Percentiles rank a stretch among this genome's conserved stretches.
These are phyloP conservation scores for Leccinum uliginosum DNA, from an alignment of 768 basidiomycete species.

Conservation along the genomic window DNA sequence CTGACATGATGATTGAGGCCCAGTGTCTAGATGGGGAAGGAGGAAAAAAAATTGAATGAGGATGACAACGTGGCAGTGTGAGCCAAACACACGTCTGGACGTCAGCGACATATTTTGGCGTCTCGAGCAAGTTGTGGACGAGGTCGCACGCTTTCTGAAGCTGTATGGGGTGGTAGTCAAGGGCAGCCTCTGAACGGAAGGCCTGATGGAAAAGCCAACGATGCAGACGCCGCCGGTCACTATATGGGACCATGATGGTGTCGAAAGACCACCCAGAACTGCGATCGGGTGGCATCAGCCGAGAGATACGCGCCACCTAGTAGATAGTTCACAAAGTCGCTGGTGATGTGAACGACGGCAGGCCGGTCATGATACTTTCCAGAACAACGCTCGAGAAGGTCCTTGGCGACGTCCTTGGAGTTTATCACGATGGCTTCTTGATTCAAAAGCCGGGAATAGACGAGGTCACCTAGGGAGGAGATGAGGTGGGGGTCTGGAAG, in stretches of 20 bases:
- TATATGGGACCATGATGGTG: constrained; percentile 25
- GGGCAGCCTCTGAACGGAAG: constrained; percentile 19
- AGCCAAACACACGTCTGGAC: constrained; percentile 22
- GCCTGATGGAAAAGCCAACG: constrained; percentile 27
- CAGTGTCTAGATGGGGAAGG: constrained; percentile 16
- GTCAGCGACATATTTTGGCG: constrained; percentile 16
- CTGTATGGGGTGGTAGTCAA: constrained; percentile 20
- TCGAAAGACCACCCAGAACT: constrained; percentile 31
- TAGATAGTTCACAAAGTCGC: constrained; percentile 25
- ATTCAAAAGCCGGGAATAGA: constrained; percentile 36
- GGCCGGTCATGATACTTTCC: constrained; percentile 44
- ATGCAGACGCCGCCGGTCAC: constrained; percentile 28
- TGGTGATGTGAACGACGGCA: constrained; percentile 22
- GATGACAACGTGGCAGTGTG: background rate
- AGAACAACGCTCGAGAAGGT: constrained; percentile 44
- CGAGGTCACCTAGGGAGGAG: constrained; percentile 29
- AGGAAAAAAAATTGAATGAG: background rate
- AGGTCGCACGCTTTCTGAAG: constrained; percentile 25
- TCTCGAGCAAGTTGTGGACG: constrained; percentile 22
- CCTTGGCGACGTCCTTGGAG: constrained; percentile 34
- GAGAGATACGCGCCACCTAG: background rate
- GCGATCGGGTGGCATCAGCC: background rate
- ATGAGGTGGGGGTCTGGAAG: background rate
- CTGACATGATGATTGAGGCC: constrained; percentile 27
- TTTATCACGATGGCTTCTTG: constrained; percentile 38